Percentiles rank a stretch among this genome's conserved stretches.
Conservation (phyloP, 1,139 yeast species). For the Arxiozyma bovina region DNA sequence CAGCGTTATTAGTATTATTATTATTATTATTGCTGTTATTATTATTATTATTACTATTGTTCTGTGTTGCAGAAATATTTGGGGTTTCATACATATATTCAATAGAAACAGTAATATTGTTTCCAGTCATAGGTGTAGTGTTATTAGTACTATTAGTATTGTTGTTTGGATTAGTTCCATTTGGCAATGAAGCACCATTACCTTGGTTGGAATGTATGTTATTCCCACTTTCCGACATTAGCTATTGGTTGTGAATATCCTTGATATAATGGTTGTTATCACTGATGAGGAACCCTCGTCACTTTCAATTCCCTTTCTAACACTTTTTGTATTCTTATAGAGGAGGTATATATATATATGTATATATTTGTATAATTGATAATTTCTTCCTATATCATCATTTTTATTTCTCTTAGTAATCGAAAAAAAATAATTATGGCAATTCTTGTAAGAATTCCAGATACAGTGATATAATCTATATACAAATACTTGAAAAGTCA, state of each 20-base stretch:
- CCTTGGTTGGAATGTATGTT: not conserved
- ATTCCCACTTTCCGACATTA: not conserved
- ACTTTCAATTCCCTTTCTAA: too few relatives aligned
- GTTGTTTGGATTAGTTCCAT: not conserved
- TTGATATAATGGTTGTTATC: not conserved
- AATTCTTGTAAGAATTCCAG: not conserved
- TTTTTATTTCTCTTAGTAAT: not conserved
- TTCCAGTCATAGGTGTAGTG: not conserved
- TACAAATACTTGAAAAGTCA: too few relatives aligned
- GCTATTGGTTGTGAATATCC: not conserved
- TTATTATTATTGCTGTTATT: not conserved
- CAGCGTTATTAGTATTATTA: not conserved
- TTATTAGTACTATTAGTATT: not conserved
- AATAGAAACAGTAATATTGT: conserved; percentile 26
- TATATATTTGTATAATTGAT: not conserved
- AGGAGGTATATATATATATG: not conserved
- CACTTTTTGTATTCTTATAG: too few relatives aligned
- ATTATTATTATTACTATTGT: not conserved
- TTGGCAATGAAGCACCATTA: not conserved
- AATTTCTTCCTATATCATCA: too few relatives aligned
- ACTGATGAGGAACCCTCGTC: not conserved
- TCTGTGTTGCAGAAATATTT: not conserved
- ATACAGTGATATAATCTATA: not conserved
- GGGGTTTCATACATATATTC: conserved; percentile 14
- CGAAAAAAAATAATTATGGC: not conserved